Base-by-base conservation (phyloP, 2,329 filamentous ascomycete genomes). In the Beauveria sp. region DNA sequence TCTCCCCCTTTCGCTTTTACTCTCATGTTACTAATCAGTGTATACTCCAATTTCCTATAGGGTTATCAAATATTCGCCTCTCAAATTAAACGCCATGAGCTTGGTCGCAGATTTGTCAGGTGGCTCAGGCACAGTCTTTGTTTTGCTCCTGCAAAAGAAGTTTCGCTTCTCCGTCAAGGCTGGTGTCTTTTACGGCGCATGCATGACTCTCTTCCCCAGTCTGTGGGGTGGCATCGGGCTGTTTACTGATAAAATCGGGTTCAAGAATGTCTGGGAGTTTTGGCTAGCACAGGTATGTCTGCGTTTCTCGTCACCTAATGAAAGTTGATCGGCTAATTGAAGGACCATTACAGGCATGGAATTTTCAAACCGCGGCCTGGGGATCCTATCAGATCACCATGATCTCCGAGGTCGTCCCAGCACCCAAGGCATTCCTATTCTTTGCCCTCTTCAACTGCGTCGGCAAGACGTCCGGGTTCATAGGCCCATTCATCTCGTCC, bases 381-480 rank as follows among this genome's bases (percentile, higher is more conserved):
- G 65, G 65, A 12, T 54, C 43, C 1, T 66, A 66, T 28, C 61
- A 66, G n/a, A 62, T 65, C 44, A 66, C 63, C 37, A 67, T 67
- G 66, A 66, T 67, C 41, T 66, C 66, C 18, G 66, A 67, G 40
- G 65, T 67, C 20, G 65, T 65, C 2, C 66, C 66, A 2, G 62
- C 63, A 1, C 65, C 65, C 26, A 66, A 66, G 47, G 63, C 63
- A 26, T 66, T 64, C 57, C 63, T 66, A 53, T 67, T 67, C 62
- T 67, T 67, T 40, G 61, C 64, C 20, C 64, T 67, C 2, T 67
- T 66, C 55, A 67, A 63, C 61, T 63, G 62, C 46, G 62, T 66
- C 18, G 63, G 66, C 44, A 68, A 67, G 65, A 70, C 52, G 18
- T 66, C 66, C 5, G 63, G 65, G 3, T 67, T 66, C 56, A 66